Evolutionary conservation across 208 protist species (phyloP).

Genomic region (Leishmania major): DNA sequence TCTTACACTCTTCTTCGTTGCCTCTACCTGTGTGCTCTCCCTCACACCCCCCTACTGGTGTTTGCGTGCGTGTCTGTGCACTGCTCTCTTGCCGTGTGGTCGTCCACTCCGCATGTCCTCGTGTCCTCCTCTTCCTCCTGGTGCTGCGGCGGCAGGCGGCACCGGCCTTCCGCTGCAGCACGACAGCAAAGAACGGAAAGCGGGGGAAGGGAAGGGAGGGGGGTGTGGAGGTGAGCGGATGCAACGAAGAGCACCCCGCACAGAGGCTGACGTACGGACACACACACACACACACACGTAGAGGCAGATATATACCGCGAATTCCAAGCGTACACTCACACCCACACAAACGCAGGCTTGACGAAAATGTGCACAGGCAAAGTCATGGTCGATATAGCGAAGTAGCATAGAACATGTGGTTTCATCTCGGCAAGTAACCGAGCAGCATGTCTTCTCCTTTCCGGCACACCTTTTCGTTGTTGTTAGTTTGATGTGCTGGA

Average conservation of each 20-base stretch:
- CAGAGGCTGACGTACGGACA: not conserved
- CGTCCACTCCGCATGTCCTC: not conserved
- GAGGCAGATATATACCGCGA: no score
- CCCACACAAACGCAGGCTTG: no score
- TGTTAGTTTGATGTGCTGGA: not conserved
- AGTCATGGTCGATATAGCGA: no score
- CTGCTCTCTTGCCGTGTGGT: not conserved
- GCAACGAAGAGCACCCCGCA: not conserved
- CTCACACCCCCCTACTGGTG: not conserved
- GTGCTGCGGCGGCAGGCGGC: not conserved
- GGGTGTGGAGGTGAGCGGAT: no score
- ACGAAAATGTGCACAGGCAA: no score
- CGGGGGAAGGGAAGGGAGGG: no score
- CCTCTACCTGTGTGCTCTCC: not conserved
- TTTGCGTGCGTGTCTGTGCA: not conserved
- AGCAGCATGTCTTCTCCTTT: not conserved
- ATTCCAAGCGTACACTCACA: no score
- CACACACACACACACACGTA: no score
- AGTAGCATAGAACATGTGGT: no score
- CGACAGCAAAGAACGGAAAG: no score
- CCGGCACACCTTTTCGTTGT: not conserved
- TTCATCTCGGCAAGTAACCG: not conserved
- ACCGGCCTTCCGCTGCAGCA: no score
- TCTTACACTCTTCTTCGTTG: not conserved
- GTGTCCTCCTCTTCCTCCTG: slow-evolving; percentile 9